phyloP scores from a whole-genome alignment of 495 filamentous ascomycete species.

The Achaetomiella virescens region DNA sequence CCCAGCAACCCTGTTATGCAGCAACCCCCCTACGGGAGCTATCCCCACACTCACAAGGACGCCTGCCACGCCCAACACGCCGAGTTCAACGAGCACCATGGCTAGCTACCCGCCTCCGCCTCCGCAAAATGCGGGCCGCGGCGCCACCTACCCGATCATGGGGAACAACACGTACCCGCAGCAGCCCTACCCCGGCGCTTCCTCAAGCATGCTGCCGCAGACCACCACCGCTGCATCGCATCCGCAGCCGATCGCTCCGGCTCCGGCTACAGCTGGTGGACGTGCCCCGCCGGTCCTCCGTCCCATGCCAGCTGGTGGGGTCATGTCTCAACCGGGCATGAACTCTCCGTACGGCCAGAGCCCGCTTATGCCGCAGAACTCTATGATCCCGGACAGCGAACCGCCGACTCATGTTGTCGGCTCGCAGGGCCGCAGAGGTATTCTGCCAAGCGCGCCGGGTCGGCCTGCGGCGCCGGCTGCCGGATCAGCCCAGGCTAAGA shows the following conservation, averaged over 20 bases:
- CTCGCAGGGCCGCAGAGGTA: constrained; percentile 82
- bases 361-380: constrained; percentile 38
- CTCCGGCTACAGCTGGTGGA: constrained; percentile 54
- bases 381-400: constrained; percentile 42
- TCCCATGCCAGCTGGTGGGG: constrained; percentile 59
- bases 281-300: constrained; percentile 48
- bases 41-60: constrained; percentile 59
- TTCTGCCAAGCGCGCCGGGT: constrained; percentile 83
- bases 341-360: constrained; percentile 45
- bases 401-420: constrained; percentile 86
- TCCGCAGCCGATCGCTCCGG: constrained; percentile 66
- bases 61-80: constrained; percentile 55
- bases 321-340: constrained; percentile 45
- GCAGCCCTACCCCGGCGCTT: constrained; percentile 48
- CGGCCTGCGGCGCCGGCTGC: constrained; percentile 58
- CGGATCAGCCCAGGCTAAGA: constrained; percentile 62
- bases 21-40: constrained; percentile 52
- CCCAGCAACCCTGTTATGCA: constrained; percentile 55
- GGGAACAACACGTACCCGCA: constrained; percentile 47
- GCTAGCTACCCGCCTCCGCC: constrained; percentile 55
- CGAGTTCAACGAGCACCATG: constrained; percentile 55
- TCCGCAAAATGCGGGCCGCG: constrained; percentile 49
- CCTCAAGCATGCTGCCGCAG: constrained; percentile 59
- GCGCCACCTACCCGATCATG: constrained; percentile 43
- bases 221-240: constrained; percentile 59